Evolutionary conservation across 345 rosid species (phyloP), one percentile per base, ranked within the genome.

Genomic region (Punica granatum): DNA sequence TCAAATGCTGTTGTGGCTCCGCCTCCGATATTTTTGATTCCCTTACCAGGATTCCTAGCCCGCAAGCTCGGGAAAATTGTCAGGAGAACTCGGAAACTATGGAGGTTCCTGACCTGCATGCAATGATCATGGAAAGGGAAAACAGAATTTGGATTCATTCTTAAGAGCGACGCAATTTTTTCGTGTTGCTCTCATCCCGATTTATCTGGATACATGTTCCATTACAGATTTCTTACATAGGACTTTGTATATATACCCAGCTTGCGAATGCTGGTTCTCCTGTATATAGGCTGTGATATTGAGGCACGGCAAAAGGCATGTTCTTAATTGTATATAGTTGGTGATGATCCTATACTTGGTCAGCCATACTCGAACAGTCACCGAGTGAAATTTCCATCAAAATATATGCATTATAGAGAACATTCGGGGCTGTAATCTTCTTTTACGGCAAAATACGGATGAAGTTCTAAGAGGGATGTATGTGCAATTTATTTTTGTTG

Each of bases 91-190:
- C 81, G 67, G 19, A 80, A 74, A 77, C 76, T 88, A 3, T 90
- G 96, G 90, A 86, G 78, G 71, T 69, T 88, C n/a, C 56, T 88
- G 68, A 66, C 87, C n/a, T 92, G 97, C 74, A 65, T 71, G 54
- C 79, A 70, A 32, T 86, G 78, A 82, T 51, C 28, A 51, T 23
- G 62, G 6, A 37, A 37, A 11, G 41, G 11, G 41, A 37, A 4
- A 11, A 11, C 41, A 5, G 5, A 5, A 37, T 11, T 37, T 30
- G 59, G 31, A n/a, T 25, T 13, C 61, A 28, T 56, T 46, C 58
- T 51, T 33, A 33, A 42, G 56, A 13, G 37, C 4, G 0, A 23
- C 60, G 60, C 56, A 0, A 0, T 49, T 26, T 63, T 51, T 63
- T 28, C 15, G 34, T 37, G 39, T 12, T 54, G 46, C 33, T 53